A percentile compares a stretch with the other conserved stretches of the same genome.
Conservation (phyloP, 306 rosid species). For the Acacia confusa region DNA sequence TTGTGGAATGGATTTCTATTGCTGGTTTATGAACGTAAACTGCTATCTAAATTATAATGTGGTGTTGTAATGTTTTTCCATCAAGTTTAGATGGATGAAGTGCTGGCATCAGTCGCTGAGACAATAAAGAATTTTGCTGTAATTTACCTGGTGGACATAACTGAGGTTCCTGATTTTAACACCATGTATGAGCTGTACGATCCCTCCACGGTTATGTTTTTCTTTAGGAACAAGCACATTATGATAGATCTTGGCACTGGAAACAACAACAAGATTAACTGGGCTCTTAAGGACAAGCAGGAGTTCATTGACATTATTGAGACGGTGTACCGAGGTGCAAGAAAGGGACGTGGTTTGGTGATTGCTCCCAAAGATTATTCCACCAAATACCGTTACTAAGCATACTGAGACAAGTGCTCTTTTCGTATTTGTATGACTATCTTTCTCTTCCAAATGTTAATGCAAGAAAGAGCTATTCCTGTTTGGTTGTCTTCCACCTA, state of each 20-base stretch:
- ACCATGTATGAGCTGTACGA: constrained; percentile 93
- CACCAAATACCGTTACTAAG: constrained; percentile 91
- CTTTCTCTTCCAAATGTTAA: constrained; percentile 7
- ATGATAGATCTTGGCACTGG: constrained; percentile 99
- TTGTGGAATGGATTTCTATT: not conserved
- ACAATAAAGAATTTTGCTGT: constrained; percentile 87
- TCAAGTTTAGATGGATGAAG: constrained; percentile 78
- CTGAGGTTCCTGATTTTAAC: constrained; percentile 96
- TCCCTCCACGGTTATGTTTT: constrained; percentile 92
- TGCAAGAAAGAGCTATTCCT: not conserved
- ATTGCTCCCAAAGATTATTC: constrained; percentile 97
- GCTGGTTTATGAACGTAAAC: not conserved
- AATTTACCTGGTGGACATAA: constrained; percentile 92
- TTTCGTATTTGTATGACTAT: constrained; percentile 1
- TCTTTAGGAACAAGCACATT: constrained; percentile 95
- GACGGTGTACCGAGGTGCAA: constrained; percentile 83
- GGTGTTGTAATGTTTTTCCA: constrained; percentile 9
- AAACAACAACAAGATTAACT: constrained; percentile 95
- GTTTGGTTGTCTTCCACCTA: not conserved
- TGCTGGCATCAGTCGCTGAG: constrained; percentile 86
- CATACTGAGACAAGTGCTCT: not conserved
- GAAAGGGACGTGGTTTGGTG: constrained; percentile 92
- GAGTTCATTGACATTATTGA: constrained; percentile 91
- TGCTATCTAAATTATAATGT: not conserved
- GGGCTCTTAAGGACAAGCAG: constrained; percentile 98